Percentiles rank a stretch among this genome's conserved stretches.
Evolutionary conservation across 2,329 filamentous ascomycete genomes (phyloP).

Genomic region (Cladosporium sp.): DNA sequence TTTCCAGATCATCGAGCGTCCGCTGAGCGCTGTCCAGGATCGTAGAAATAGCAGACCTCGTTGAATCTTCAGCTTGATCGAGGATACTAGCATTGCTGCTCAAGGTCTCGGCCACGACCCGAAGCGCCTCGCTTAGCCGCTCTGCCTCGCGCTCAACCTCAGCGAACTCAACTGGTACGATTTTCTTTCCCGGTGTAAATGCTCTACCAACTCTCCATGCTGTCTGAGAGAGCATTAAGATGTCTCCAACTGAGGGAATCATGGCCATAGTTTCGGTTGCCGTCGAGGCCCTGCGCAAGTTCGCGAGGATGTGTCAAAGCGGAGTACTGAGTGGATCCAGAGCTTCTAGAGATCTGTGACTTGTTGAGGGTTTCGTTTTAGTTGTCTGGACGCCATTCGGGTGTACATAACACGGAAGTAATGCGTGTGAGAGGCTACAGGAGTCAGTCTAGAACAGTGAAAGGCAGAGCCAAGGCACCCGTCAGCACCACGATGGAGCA

Average conservation of each 20-base stretch:
- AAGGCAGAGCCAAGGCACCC: background rate
- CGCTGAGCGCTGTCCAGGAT: slow-evolving; percentile 44
- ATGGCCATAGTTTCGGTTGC: slow-evolving; percentile 15
- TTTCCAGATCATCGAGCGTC: slow-evolving; percentile 48
- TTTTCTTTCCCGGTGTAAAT: slow-evolving; percentile 45
- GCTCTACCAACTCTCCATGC: slow-evolving; percentile 50
- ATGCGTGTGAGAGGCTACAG: background rate
- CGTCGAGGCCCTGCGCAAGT: background rate
- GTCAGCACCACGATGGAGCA: background rate
- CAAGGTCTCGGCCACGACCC: slow-evolving; percentile 49
- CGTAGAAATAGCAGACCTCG: slow-evolving; percentile 41
- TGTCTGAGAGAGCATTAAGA: slow-evolving; percentile 49
- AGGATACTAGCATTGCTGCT: slow-evolving; percentile 41
- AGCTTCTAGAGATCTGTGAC: background rate
- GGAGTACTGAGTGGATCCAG: background rate
- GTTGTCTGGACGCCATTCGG: background rate
- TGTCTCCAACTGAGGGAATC: slow-evolving; percentile 43
- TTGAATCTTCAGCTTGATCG: slow-evolving; percentile 39
- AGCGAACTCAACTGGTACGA: slow-evolving; percentile 45
- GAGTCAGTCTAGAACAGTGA: background rate
- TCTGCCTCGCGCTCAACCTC: slow-evolving; percentile 47
- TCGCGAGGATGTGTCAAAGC: background rate
- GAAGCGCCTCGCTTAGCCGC: slow-evolving; percentile 46
- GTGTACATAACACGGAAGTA: background rate
- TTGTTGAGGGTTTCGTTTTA: background rate